phyloP scores from a whole-genome alignment of 208 protist genomes.

The Naegleria gruberi region DNA sequence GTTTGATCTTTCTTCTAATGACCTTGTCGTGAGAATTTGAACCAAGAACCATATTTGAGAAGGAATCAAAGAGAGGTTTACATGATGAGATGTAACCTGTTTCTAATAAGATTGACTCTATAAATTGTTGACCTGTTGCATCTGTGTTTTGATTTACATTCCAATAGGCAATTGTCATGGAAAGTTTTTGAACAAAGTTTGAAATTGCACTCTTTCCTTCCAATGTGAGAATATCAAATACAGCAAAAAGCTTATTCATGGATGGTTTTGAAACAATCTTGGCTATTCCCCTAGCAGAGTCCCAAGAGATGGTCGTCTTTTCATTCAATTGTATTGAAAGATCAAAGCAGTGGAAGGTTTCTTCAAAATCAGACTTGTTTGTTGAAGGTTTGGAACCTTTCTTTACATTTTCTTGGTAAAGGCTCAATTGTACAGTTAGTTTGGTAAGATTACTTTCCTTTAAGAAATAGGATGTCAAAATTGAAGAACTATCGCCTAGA shows the following conservation, averaged over 20 bases:
- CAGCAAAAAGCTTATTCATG: not conserved
- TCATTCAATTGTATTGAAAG: not conserved
- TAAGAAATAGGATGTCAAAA: not conserved
- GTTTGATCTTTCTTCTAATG: not conserved
- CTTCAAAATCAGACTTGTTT: not conserved
- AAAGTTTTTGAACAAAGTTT: not conserved
- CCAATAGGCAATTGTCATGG: not conserved
- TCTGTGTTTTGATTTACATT: not conserved
- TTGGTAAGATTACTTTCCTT: not conserved
- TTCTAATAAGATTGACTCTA: not conserved
- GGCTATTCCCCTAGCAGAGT: not conserved
- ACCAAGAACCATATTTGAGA: not conserved
- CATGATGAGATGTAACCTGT: not conserved
- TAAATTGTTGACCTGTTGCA: not conserved
- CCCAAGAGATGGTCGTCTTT: not conserved
- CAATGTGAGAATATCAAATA: not conserved
- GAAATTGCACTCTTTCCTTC: not conserved
- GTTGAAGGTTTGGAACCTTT: too few relatives aligned
- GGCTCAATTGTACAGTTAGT: not conserved
- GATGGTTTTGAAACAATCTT: not conserved
- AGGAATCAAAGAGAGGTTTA: not conserved
- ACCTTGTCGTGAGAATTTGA: not conserved
- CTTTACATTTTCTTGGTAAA: not conserved
- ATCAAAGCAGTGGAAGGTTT: not conserved
- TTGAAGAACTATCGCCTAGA: not conserved